Evolutionary conservation across 441 rosid genomes (phyloP).

Genomic region (Arabidopsis lyrata): DNA sequence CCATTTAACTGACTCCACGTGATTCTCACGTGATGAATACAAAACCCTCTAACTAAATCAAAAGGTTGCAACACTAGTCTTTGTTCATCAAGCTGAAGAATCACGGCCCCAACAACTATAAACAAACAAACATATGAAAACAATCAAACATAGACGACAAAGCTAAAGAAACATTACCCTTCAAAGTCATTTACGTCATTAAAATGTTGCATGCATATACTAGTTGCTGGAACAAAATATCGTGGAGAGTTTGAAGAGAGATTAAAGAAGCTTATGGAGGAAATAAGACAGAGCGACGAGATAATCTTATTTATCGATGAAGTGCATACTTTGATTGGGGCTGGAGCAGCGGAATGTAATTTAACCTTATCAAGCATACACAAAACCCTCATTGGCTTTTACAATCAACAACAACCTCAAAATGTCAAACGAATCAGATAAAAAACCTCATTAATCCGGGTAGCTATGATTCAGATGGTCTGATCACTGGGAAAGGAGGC

Average conservation of each 20-base stretch:
- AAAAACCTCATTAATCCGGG: background rate
- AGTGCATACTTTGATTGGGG: too few species aligned
- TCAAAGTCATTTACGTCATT: background rate
- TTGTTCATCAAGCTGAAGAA: background rate
- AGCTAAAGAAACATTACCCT: background rate
- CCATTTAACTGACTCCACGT: background rate
- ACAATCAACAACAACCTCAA: background rate
- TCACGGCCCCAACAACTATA: background rate
- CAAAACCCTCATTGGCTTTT: background rate
- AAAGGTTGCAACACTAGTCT: background rate
- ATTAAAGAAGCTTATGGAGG: too few species aligned
- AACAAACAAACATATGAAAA: background rate
- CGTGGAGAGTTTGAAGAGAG: too few species aligned
- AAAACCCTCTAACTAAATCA: background rate
- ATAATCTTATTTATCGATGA: too few species aligned
- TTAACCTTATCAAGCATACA: constrained; percentile 15
- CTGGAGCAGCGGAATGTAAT: too few species aligned
- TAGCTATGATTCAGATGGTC: constrained; percentile 27
- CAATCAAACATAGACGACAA: background rate
- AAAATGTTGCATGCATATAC: background rate
- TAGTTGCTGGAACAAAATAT: too few species aligned
- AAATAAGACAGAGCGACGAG: too few species aligned
- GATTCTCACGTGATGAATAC: background rate
- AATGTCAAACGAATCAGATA: background rate
- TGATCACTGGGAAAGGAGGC: constrained; percentile 56